Conservation (phyloP, 306 rosid species). For the Cucurbita moschata region DNA sequence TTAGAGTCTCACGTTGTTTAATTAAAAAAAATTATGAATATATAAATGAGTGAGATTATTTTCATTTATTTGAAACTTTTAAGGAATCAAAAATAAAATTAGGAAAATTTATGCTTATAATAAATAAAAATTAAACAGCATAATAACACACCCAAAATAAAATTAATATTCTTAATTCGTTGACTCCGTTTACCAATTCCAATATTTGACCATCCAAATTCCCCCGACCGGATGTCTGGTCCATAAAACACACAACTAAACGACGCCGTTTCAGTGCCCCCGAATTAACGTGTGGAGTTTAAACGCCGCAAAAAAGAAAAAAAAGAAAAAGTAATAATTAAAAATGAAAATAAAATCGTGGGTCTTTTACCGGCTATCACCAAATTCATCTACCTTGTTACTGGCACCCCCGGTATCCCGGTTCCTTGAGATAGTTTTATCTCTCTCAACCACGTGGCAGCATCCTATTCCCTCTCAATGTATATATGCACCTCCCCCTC, state of each 20-base stretch:
- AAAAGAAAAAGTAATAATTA: not conserved
- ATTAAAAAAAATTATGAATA: no score
- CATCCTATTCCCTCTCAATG: not conserved
- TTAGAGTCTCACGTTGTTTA: no score
- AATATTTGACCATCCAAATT: not conserved
- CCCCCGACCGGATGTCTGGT: not conserved
- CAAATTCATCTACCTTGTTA: constrained; percentile 13
- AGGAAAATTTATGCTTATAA: no score
- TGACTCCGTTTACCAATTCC: not conserved
- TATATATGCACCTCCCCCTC: constrained; percentile 8
- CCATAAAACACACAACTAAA: not conserved
- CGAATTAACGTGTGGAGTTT: constrained; percentile 6
- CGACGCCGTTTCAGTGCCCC: not conserved
- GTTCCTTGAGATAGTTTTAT: not conserved
- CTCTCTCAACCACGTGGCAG: constrained; percentile 28
- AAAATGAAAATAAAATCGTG: not conserved
- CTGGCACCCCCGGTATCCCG: constrained; percentile 30
- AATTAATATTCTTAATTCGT: not conserved
- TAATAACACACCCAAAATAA: not conserved
- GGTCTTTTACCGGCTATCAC: not conserved
- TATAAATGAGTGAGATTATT: no score
- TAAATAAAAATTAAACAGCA: not conserved
- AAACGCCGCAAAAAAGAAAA: constrained; percentile 9
- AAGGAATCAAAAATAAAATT: no score
- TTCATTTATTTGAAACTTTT: no score